Base-by-base conservation (phyloP, 371 early-diverging fungal genomes). In the Apophysomyces sp. region DNA sequence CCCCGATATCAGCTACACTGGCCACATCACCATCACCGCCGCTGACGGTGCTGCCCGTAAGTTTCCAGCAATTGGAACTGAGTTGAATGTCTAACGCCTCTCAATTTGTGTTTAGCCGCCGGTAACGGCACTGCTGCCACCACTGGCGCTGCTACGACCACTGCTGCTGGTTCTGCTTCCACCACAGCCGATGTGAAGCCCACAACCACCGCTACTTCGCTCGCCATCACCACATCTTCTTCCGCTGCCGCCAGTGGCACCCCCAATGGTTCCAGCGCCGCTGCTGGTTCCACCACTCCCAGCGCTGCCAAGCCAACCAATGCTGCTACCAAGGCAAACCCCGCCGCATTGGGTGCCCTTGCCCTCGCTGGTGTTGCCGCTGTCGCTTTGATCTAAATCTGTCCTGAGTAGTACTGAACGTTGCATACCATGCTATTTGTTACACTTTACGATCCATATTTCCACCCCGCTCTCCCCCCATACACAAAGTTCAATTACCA, bases 321-420 rank as follows among this genome's bases (percentile, higher is more conserved):
- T n/a, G 63, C 63, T 28, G 26, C 57, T 31, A 32, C 66, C 59
- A 70, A 70, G 16, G 55, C 37, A 37, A 70, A 62, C 11, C 74
- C 74, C 34, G 61, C 52, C 28, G 36, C 56, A 11, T 32, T 39
- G 24, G 56, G 56, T 21, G 56, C 39, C 36, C 59, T 76, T 15
- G 67, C 61, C 55, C 65, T 72, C 55, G 72, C 72, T 41, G 72
- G 72, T 41, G 69, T 70, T 32, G 69, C 55, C 44, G 62, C 55
- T n/a, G 62, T 55, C 24, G 55, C 55, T 34, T 55, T 55, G 49
- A 16, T 44, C 11, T 44, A 44, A 44, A 44, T 44, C 49, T 21
- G 49, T 9, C 49, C n/a, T 21, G 2, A 6, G 49, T 44, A 44
- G 49, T 21, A 44, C 49, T 21, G 21, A 44, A 44, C 49, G 21